Evolutionary conservation across 2,329 filamentous ascomycete genomes (phyloP), one percentile per base, ranked within the genome.

Genomic region (Rutstroemia sp.): DNA sequence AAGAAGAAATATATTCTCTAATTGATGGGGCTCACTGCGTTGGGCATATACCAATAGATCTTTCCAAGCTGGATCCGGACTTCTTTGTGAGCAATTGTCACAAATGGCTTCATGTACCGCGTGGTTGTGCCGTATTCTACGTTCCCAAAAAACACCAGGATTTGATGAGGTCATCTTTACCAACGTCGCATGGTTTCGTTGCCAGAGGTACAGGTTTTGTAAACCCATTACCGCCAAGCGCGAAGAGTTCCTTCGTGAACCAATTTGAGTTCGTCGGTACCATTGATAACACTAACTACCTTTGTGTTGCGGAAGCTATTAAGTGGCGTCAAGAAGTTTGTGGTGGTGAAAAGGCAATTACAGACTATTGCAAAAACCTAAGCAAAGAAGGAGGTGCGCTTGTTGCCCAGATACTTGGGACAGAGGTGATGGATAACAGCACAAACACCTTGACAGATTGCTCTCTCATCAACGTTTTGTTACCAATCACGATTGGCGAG

Each of bases 31-130:
- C 92, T 0, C 92, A 97, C 71, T 86, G 87, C 1, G 73, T 95
- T 23, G 92, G 92, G 2, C 87, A 94, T 71, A 78, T 96, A 7
- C 76, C 79, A 1, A 70, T 96, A 7, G 81, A 95, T 69, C 72
- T 96, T 14, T 61, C 68, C 0, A 70, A 72, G 4, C 73, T 91
- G 2, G 81, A 91, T 60, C 85, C 90, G 0, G 92, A 96, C 70
- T 96, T 95, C 73, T 89, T 95, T 67, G 80, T 92, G 14, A 86
- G 79, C 55, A 96, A 96, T 70, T 89, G 84, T 64, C 89, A 95
- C 75, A 95, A 95, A 75, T 97, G 92, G 92, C 82, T 96, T 7
- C 85, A 83, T 66, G 81, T 83, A 0, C 92, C 92, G 0, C 83
- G 92, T 34, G 87, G 86, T 16, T 91, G 87, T 68, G 90, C 90